Evolutionary conservation across 345 rosid genomes (phyloP).

Genomic region (Populus tremula): DNA sequence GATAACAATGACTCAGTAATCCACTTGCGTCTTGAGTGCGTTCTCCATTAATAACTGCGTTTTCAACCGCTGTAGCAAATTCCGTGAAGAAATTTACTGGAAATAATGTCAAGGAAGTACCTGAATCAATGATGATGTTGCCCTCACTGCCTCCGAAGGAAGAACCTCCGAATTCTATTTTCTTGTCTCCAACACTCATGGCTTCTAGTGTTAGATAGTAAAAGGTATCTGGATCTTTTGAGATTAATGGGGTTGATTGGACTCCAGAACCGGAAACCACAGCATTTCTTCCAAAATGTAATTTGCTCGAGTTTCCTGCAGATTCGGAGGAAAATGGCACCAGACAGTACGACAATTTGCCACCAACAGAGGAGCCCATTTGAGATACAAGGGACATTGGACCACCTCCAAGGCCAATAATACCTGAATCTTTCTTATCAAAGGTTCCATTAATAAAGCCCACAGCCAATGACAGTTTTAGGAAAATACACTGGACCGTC

Average conservation of each 20-base stretch:
- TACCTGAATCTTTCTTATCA: conserved; percentile 41
- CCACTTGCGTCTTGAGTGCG: conserved; percentile 30
- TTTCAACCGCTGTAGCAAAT: conserved; percentile 25
- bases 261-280: conserved; percentile 40
- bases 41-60: conserved; percentile 1
- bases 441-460: conserved; percentile 45
- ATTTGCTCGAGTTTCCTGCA: conserved; percentile 32
- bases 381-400: conserved; percentile 47
- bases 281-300: conserved; percentile 49
- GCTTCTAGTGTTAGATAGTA: conserved; percentile 30
- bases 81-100: conserved; percentile 26
- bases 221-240: no score
- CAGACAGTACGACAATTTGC: conserved; percentile 65
- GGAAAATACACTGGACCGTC: conserved; percentile 41
- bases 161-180: conserved; percentile 30
- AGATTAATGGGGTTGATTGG: no score
- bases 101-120: conserved; percentile 50
- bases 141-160: conserved; percentile 26
- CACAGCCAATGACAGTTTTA: conserved; percentile 50
- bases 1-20: conserved; percentile 41
- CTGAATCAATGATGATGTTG: conserved; percentile 64
- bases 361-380: conserved; percentile 36
- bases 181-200: conserved; percentile 42
- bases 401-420: conserved; percentile 67
- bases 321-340: conserved; percentile 33